Evolutionary conservation across 2,329 filamentous ascomycete genomes (phyloP).

Genomic region (Fusarium domesticum): DNA sequence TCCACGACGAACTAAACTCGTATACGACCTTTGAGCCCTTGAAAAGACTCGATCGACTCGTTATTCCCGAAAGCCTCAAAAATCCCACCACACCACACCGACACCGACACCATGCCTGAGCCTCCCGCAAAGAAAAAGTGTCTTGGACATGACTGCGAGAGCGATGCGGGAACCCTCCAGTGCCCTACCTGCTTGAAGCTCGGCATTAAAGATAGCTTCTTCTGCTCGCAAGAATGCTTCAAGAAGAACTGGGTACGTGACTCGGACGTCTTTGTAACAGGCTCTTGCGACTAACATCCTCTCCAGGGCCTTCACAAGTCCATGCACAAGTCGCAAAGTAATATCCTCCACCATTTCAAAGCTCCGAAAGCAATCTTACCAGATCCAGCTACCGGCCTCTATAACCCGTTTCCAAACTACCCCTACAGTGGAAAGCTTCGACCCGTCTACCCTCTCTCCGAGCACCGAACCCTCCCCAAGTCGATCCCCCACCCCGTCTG

Average conservation of each 20-base stretch:
- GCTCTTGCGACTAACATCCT: slow-evolving; percentile 10
- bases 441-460: slow-evolving; percentile 82
- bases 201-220: slow-evolving; percentile 84
- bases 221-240: slow-evolving; percentile 98
- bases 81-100: background rate
- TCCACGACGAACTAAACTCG: slow-evolving; percentile 8
- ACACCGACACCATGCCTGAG: slow-evolving; percentile 44
- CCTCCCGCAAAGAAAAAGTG: slow-evolving; percentile 65
- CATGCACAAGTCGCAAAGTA: slow-evolving; percentile 68
- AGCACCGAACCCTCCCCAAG: slow-evolving; percentile 69
- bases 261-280: slow-evolving; percentile 10
- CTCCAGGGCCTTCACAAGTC: slow-evolving; percentile 73
- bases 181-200: slow-evolving; percentile 94
- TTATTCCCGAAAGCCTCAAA: background rate
- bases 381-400: slow-evolving; percentile 83
- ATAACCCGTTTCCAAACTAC: slow-evolving; percentile 90
- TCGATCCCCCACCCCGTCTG: slow-evolving; percentile 85
- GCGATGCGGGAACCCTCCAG: slow-evolving; percentile 81
- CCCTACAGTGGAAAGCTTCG: slow-evolving; percentile 76
- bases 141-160: slow-evolving; percentile 77
- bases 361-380: slow-evolving; percentile 82
- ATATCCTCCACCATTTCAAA: slow-evolving; percentile 70
- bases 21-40: background rate
- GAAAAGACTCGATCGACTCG: background rate
- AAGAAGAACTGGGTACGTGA: slow-evolving; percentile 91